Conservation (phyloP, 257 asterid species). For the Cordia subcordata region DNA sequence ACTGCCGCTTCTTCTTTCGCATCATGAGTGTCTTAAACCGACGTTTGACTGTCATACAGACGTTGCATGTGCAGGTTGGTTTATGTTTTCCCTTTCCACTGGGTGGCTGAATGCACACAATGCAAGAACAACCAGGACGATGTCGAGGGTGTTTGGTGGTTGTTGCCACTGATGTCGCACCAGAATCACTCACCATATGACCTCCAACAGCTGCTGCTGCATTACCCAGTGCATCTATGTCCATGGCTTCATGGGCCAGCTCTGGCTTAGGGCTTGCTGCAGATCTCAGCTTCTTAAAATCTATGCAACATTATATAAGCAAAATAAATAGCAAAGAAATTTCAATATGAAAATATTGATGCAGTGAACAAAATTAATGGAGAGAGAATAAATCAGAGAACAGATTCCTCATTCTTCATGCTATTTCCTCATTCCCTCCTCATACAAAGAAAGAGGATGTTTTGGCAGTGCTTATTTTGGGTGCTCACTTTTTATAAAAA, state of each 20-base stretch:
- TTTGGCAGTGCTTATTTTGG: too few relatives aligned
- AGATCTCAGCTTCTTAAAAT: constrained; percentile 47
- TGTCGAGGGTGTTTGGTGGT: constrained; percentile 94
- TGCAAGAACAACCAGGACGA: constrained; percentile 97
- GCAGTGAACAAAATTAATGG: too few relatives aligned
- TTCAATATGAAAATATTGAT: neutral
- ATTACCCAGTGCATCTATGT: constrained; percentile 34
- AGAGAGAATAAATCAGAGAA: too few relatives aligned
- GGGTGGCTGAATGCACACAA: constrained; percentile 98
- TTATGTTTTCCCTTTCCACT: constrained; percentile 98
- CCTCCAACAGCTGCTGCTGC: constrained; percentile 31
- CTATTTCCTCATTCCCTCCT: too few relatives aligned
- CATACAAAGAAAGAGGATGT: too few relatives aligned
- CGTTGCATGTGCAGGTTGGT: constrained; percentile 91
- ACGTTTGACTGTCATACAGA: constrained; percentile 93
- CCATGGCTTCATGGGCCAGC: constrained; percentile 37
- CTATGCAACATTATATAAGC: constrained; percentile 25
- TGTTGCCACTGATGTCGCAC: constrained; percentile 54
- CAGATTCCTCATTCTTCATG: too few relatives aligned
- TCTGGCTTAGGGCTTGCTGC: constrained; percentile 35
- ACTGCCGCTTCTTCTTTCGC: constrained; percentile 95
- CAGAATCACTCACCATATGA: constrained; percentile 33
- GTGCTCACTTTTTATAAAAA: too few relatives aligned
- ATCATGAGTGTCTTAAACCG: constrained; percentile 95
- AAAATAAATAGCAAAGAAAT: constrained; percentile 5